phyloP scores from a whole-genome alignment of 2,329 filamentous ascomycete genomes.

The Beauveria sp. region DNA sequence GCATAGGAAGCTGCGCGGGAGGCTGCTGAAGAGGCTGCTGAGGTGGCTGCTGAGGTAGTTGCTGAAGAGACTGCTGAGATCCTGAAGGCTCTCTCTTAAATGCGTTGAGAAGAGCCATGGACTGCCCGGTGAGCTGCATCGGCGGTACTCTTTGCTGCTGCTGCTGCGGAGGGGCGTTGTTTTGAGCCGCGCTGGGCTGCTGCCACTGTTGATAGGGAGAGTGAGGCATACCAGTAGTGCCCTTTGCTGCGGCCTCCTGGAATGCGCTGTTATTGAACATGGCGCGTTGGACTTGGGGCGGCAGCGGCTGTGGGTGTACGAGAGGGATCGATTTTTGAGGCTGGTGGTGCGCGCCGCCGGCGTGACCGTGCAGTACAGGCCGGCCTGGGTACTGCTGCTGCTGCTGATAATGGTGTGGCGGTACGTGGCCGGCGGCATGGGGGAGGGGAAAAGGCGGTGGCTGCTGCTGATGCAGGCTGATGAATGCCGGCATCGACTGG shows the following conservation, averaged over 20 bases:
- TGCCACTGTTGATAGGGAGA: slow-evolving; percentile 17
- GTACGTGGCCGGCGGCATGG: neutral
- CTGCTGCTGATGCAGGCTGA: slow-evolving; percentile 20
- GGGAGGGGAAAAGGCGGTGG: slow-evolving; percentile 23
- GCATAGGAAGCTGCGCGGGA: slow-evolving; percentile 12
- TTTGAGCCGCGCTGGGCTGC: slow-evolving; percentile 10
- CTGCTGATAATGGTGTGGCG: slow-evolving; percentile 13
- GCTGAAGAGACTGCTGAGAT: slow-evolving; percentile 16
- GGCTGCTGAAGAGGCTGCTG: slow-evolving; percentile 9
- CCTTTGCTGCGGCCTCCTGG: slow-evolving; percentile 19
- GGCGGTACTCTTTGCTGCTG: slow-evolving; percentile 12
- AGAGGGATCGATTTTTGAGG: slow-evolving; percentile 18
- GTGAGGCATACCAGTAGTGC: slow-evolving; percentile 13
- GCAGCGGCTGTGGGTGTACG: slow-evolving; percentile 41
- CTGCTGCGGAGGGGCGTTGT: neutral
- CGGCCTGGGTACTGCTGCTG: slow-evolving; percentile 14
- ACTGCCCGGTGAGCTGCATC: slow-evolving; percentile 31
- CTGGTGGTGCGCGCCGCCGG: slow-evolving; percentile 13
- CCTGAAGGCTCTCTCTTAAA: slow-evolving; percentile 28
- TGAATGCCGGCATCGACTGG: slow-evolving; percentile 21
- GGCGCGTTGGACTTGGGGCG: slow-evolving; percentile 47
- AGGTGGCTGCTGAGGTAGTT: neutral
- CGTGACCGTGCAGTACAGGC: neutral
- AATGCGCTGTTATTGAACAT: slow-evolving; percentile 34
- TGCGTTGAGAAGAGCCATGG: slow-evolving; percentile 35